Base-by-base conservation (phyloP, 306 rosid species). In the Rosa chinensis region DNA sequence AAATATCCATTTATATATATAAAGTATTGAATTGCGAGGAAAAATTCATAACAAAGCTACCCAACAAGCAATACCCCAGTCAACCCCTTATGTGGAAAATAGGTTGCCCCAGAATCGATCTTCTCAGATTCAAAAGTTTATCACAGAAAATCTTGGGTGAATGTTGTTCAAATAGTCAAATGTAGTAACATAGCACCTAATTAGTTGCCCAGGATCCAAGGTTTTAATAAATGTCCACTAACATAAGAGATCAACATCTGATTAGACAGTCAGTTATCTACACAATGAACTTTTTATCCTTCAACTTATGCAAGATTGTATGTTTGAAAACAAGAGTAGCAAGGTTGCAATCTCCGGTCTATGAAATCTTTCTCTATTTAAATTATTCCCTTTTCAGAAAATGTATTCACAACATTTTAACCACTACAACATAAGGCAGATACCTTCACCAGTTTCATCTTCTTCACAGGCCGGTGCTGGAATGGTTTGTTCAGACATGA, bases 381-480 rank as follows among this genome's bases (percentile, higher is more conserved):
- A 5, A 70, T 13, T 9, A 55, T 73, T 55, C 43, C 56, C 44
- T 52, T 48, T 50, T 35, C 44, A 50, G 45, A 72, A 72, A 6
- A 53, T 73, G 2, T 16, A n/a, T 48, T 16, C 6, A 10, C 53
- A 21, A 73, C 45, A n/a, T 23, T 68, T 17, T 62, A 45, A 82
- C 17, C 71, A 77, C 25, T 23, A n/a, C 47, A 55, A 70, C 20
- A n/a, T 72, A 70, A 62, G 16, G 25, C 21, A 43, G 37, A 75
- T 91, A 94, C 99, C 99, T 87, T 72, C 64, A 94, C 91, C 84
- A 92, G 85, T 81, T 92, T 92, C 97, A 94, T 89, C 87, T 87
- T 91, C 85, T 94, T 94, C 79, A 79, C 85, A 50, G 92, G 93
- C 13, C 95, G 92, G 66, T 77, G 78, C 83, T 94, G 99, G 79